phyloP scores from a whole-genome alignment of 1,139 yeast species.

The Sugiyamaella paludigena region DNA sequence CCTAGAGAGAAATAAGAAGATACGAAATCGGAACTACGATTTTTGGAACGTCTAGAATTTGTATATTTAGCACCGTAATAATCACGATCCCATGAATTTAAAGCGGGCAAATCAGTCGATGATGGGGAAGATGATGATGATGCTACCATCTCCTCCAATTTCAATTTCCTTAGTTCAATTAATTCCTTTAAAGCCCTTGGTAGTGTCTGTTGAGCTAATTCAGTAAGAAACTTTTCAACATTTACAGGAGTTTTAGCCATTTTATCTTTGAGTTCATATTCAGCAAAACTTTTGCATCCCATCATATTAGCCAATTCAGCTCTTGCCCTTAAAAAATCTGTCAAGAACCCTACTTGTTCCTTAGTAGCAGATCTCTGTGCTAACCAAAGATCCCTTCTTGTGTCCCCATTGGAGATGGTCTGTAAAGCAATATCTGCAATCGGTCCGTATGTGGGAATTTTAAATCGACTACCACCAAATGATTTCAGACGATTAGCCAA shows the following conservation, averaged over 20 bases:
- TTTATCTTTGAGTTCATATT: slow-evolving; percentile 81
- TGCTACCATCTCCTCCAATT: slow-evolving; percentile 30
- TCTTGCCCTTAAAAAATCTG: slow-evolving; percentile 60
- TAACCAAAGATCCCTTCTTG: slow-evolving; percentile 72
- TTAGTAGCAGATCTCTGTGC: slow-evolving; percentile 56
- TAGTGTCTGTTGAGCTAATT: slow-evolving; percentile 51
- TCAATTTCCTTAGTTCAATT: slow-evolving; percentile 31
- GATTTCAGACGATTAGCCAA: slow-evolving; percentile 31
- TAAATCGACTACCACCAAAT: slow-evolving; percentile 35
- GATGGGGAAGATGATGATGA: neutral
- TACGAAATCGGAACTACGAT: slow-evolving; percentile 27
- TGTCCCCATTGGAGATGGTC: slow-evolving; percentile 52
- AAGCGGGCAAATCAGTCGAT: neutral
- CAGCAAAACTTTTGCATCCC: slow-evolving; percentile 70
- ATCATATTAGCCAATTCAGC: slow-evolving; percentile 70
- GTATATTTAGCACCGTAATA: slow-evolving; percentile 50
- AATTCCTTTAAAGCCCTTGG: slow-evolving; percentile 65
- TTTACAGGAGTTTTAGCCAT: slow-evolving; percentile 84
- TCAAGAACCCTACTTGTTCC: slow-evolving; percentile 60
- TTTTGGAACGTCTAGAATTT: slow-evolving; percentile 30
- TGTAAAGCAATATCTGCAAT: slow-evolving; percentile 66
- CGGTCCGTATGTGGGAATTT: slow-evolving; percentile 67
- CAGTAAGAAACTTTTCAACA: slow-evolving; percentile 65
- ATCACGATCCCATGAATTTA: slow-evolving; percentile 88
- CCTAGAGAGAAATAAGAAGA: slow-evolving; percentile 75